Evolutionary conservation across 2,329 filamentous ascomycete species (phyloP), one percentile per base, ranked within the genome.

Genomic region (Calonectria ilicicola): DNA sequence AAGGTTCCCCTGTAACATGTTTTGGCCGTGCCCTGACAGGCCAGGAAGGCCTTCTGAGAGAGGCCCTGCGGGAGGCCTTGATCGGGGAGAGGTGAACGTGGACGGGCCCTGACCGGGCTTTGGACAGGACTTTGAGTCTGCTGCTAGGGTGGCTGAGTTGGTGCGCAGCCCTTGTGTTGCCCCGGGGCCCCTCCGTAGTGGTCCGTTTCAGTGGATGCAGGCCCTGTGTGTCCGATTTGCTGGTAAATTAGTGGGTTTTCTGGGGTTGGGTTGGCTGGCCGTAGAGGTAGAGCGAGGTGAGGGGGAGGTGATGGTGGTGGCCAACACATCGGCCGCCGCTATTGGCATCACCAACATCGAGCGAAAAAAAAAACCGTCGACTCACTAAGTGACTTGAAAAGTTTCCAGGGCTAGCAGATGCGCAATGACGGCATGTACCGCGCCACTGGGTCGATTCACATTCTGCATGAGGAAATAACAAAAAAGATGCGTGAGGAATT

Each of bases 61-160:
- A 35, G 32, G 46, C 65, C 49, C 49, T 46, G 65, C 49, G 21
- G 47, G 47, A 42, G 67, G 40, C 47, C 49, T 27, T 53, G 49
- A 32, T 32, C 32, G 10, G 10, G 42, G 42, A 14, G 19, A 2
- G 2, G 19, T 44, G 42, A 44, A 44, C 42, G 32, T 21, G 32
- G 51, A 38, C 51, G n/a, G 32, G 53, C 21, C 32, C 53, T 58
- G 53, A n/a, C 53, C 32, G n/a, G 32, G 32, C 53, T 38, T 14
- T 58, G 53, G 32, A 56, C 32, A 58, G 53, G 10, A 32, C 32
- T 21, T 38, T 27, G 29, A 21, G 32, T 38, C 17, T 53, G 49
- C 27, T 19, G 17, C 35, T 49, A 51, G 68, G 21, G 69, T 71
- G 69, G 69, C 69, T 42, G 69, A 67, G 69, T 63, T 68, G 46